These are phyloP conservation scores for Metschnikowia lachancei DNA, from an alignment of 805 yeast genomes.

Conservation along the genomic window DNA sequence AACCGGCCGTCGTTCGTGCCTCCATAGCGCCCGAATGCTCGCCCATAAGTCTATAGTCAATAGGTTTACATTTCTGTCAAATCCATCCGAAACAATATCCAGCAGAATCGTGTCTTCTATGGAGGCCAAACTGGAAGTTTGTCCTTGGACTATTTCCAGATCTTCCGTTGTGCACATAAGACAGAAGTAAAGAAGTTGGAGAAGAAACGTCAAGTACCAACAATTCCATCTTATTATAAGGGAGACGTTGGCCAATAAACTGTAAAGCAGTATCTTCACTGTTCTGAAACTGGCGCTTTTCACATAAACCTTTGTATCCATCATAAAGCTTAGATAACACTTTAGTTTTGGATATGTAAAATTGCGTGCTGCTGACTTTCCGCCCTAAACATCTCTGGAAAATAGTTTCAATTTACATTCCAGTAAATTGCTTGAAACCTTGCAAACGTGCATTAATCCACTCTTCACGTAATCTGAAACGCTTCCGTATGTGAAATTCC, in stretches of 20 bases:
- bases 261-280: no score
- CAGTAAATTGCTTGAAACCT: no score
- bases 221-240: constrained; percentile 26
- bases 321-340: no score
- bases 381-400: no score
- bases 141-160: constrained; percentile 24
- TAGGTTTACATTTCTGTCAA: constrained; percentile 37
- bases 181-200: constrained; percentile 34
- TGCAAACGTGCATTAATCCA: no score
- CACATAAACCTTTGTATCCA: no score
- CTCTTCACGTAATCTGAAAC: no score
- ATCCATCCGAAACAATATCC: constrained; percentile 35
- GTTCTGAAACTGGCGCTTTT: no score
- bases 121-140: background rate
- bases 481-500: no score
- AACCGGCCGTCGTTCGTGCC: background rate
- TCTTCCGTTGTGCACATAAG: constrained; percentile 35
- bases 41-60: constrained; percentile 26
- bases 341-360: no score
- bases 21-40: constrained; percentile 13
- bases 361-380: no score
- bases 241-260: constrained; percentile 40
- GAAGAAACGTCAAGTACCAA: constrained; percentile 26
- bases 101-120: constrained; percentile 16
- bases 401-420: no score